Conservation (phyloP, 305 asterid genomes). For the Striga hermonthica region DNA sequence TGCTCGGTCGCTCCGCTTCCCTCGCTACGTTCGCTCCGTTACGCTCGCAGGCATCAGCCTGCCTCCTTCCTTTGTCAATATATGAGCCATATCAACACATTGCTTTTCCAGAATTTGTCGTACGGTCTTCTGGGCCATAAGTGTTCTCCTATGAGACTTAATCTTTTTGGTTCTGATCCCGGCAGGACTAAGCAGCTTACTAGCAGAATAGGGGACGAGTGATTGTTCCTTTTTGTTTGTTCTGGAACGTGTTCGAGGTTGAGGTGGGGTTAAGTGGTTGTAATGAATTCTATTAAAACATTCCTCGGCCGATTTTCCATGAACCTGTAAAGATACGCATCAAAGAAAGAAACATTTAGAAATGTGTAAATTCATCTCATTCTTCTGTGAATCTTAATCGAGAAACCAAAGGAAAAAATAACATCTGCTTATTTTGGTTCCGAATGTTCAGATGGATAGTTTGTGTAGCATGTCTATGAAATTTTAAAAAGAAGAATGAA, state of each 20-base stretch:
- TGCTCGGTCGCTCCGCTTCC: too few relatives aligned
- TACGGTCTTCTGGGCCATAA: conserved; percentile 58
- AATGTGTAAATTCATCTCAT: background rate
- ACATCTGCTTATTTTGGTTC: too few relatives aligned
- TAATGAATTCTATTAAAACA: conserved; percentile 75
- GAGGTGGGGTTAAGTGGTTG: conserved; percentile 71
- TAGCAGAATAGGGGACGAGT: conserved; percentile 54
- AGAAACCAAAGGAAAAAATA: background rate
- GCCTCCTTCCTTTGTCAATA: too few relatives aligned
- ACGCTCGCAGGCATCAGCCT: too few relatives aligned
- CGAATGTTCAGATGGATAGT: too few relatives aligned
- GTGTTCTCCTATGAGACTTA: conserved; percentile 36
- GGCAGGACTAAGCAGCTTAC: conserved; percentile 48
- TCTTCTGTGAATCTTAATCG: background rate
- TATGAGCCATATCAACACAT: too few relatives aligned
- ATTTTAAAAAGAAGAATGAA: background rate
- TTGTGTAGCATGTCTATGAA: background rate
- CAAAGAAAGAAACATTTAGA: background rate
- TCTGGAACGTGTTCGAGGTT: conserved; percentile 57
- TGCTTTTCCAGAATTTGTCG: conserved; percentile 66
- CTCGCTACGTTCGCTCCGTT: too few relatives aligned
- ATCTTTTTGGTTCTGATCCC: conserved; percentile 41
- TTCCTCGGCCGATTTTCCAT: conserved; percentile 88
- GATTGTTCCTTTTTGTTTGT: conserved; percentile 35
- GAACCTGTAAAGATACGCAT: conserved; percentile 48